Evolutionary conservation across 2,329 filamentous ascomycete species (phyloP), one percentile per base, ranked within the genome.

Genomic region (Fusarium sp.): DNA sequence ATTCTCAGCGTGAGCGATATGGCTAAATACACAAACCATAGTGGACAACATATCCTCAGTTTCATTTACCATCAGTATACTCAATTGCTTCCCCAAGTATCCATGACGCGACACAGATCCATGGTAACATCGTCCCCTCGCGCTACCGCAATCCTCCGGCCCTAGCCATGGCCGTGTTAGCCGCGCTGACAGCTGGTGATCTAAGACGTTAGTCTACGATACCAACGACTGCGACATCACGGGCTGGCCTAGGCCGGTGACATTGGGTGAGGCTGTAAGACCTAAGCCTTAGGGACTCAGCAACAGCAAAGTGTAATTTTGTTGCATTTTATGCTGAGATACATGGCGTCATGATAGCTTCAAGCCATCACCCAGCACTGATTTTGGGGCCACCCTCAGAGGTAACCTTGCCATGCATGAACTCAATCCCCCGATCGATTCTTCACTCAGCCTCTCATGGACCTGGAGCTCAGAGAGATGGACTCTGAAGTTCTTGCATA

Each of bases 331-430:
- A 41, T 44, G n/a, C 22, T 47, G 32, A 40, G n/a, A 35, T 62
- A 26, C 56, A 50, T 63, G 64, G 20, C 58, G 64, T 67, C 64
- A 67, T 63, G 45, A 57, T 46, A 58, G 19, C 50, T 49, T 30
- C 41, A 37, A 52, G 24, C n/a, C 22, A 30, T 28, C 17, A 37
- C 35, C 9, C n/a, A 37, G 9, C 17, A 37, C 35, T n/a, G 17
- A 4, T n/a, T 37, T 10, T 10, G 8, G 33, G 14, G 7, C 14
- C 60, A 19, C 14, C 32, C 56, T 20, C 37, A 43, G 5, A 35
- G 33, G 62, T 30, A 50, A 48, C 24, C n/a, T 53, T 32, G 33
- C 63, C 20, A 28, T 56, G 28, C 20, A 28, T 33, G 35, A 69
- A 68, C 66, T 56, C 30, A 68, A 68, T 55, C 49, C 40, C 14